Base-by-base conservation (phyloP, 345 rosid genomes). In the Euphorbia lathyris region DNA sequence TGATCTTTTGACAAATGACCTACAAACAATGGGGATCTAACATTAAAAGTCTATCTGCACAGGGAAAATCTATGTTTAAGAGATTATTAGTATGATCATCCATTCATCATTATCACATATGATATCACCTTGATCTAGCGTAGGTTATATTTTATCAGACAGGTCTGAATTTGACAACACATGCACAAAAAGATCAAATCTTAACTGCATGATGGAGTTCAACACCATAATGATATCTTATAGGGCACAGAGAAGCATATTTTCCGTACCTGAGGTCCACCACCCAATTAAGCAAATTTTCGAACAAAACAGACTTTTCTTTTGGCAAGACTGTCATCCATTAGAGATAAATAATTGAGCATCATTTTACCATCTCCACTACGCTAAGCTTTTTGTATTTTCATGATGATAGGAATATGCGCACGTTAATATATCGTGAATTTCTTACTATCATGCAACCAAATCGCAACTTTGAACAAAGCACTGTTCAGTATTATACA, bases 1-100 rank as follows among this genome's bases (percentile, higher is more conserved):
- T 47, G 97, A 95, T 80, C 97, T 86, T 82, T 85, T 95, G 59
- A 92, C 20, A 59, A 65, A 69, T 53, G 86, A 70, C 84, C 99
- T 95, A 51, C 66, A 74, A 63, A 61, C 48, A 22, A 34, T 52
- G 29, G 20, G 59, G 34, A 66, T 48, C 3, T 12, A 63, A 47
- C 34, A 53, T n/a, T 52, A 58, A 78, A 26, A 77, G 68, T 9
- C 23, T 61, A 65, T 56, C 48, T 16, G 19, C 47, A 67, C 19
- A 55, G 26, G 65, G 45, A 17, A 6, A 34, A 73, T 3, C 20
- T 50, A 50, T 23, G 42, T 20, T 19, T 16, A 3, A 38, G 10
- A 63, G 19, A 40, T 40, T 13, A 38, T 20, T 63, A 27, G 20
- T 13, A 40, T 12, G 27, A 53, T 23, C 19, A 16, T n/a, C 40